Evolutionary conservation across 1,284 basidiomycete genomes (phyloP).

Genomic region (Afroboletus lepidellus): DNA sequence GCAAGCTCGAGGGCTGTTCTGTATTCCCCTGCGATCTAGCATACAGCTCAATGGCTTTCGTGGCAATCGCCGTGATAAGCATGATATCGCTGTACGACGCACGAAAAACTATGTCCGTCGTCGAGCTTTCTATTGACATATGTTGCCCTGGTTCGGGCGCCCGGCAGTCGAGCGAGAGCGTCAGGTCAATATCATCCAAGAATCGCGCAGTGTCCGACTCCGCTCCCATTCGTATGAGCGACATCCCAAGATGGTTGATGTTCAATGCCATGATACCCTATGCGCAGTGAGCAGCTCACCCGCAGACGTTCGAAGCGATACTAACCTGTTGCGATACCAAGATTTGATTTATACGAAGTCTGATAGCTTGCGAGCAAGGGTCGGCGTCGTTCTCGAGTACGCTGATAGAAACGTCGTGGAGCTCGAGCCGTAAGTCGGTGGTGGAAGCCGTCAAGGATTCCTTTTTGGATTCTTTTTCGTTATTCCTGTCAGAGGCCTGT

Average conservation of each 20-base stretch:
- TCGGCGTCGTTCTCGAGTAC: conserved; percentile 87
- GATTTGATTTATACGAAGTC: conserved; percentile 81
- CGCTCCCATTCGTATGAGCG: conserved; percentile 86
- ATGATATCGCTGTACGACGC: conserved; percentile 93
- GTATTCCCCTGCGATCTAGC: conserved; percentile 35
- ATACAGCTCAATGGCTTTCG: conserved; percentile 75
- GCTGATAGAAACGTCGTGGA: conserved; percentile 90
- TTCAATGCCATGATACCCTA: conserved; percentile 84
- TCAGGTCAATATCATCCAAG: conserved; percentile 90
- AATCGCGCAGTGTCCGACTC: conserved; percentile 85
- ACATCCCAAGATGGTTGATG: conserved; percentile 89
- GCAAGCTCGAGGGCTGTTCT: conserved; percentile 10
- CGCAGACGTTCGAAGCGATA: background rate
- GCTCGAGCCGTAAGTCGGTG: conserved; percentile 78
- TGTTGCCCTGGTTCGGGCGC: conserved; percentile 72
- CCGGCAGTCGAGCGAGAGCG: conserved; percentile 84
- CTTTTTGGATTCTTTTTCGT: conserved; percentile 12
- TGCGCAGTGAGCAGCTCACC: conserved; percentile 9
- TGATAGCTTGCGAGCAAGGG: conserved; percentile 83
- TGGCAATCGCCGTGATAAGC: conserved; percentile 86
- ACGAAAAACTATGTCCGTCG: conserved; percentile 85
- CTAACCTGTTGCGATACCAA: conserved; percentile 88
- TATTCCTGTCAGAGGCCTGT: conserved; percentile 20
- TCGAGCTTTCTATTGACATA: conserved; percentile 82
- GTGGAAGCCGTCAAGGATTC: conserved; percentile 25